A percentile compares a stretch with the other conserved stretches of the same genome.
Conservation (phyloP, 495 filamentous ascomycete genomes). For the Penicillium salamii region DNA sequence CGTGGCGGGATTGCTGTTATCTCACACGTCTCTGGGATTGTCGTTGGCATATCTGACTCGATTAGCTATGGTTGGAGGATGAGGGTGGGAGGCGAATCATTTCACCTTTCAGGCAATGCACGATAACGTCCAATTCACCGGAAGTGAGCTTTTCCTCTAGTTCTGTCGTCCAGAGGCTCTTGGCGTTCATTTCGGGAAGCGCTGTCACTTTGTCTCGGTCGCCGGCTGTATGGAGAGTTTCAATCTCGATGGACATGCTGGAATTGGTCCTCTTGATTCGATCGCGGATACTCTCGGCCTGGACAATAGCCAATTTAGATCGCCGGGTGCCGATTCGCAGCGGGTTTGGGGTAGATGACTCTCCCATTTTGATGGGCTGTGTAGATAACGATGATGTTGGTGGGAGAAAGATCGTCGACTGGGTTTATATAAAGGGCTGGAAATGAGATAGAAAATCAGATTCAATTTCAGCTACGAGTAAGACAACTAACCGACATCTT, state of each 20-base stretch:
- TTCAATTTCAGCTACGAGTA: too few relatives aligned
- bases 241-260: constrained; percentile 57
- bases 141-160: constrained; percentile 67
- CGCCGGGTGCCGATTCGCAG: constrained; percentile 63
- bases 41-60: neutral
- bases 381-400: neutral
- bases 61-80: neutral
- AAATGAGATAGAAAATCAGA: too few relatives aligned
- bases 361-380: neutral
- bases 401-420: too few relatives aligned
- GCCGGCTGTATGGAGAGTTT: constrained; percentile 61
- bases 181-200: constrained; percentile 71
- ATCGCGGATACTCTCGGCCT: constrained; percentile 61
- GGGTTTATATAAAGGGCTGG: too few relatives aligned
- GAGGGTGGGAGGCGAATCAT: neutral
- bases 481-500: too few relatives aligned
- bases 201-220: constrained; percentile 73
- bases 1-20: constrained; percentile 65
- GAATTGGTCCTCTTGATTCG: constrained; percentile 46
- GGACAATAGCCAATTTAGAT: constrained; percentile 66
- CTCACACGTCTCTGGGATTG: neutral
- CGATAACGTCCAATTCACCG: constrained; percentile 69
- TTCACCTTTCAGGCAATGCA: constrained; percentile 75
- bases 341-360: neutral
- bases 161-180: constrained; percentile 84